Evolutionary conservation across 2,329 filamentous ascomycete genomes (phyloP), one percentile per base, ranked within the genome.

Genomic region (Albophoma yamanashiensis): DNA sequence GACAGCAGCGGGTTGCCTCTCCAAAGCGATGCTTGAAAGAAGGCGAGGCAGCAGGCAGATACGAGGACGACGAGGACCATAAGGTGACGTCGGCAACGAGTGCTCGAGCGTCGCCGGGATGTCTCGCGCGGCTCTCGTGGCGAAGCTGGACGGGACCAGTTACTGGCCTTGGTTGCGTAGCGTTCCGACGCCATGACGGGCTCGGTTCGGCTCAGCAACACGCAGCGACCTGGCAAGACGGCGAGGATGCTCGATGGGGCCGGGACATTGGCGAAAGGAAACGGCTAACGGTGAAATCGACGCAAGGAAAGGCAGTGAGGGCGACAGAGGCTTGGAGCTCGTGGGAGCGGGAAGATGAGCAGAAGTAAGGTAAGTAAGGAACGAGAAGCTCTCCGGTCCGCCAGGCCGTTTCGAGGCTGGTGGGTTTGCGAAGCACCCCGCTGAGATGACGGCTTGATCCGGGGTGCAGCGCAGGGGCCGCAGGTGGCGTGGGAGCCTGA

Each of bases 11-110:
- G 61, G 8, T 43, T 58, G 27, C 55, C 60, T 55, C 62, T 57
- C 59, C 65, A 58, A 59, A 60, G 64, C 15, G 64, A 61, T 25
- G 61, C 57, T 36, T 61, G 64, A 38, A 62, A 62, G 14, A 64
- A 55, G 25, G 63, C 64, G 45, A 62, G 58, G 45, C 45, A 61
- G 50, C 40, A 61, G 45, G 60, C 61, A 38, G 59, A 61, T 12
- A 62, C 14, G 11, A 66, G 52, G 31, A 64, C 55, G 43, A 63
- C 50, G 27, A 63, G 31, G 43, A 66, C 57, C 34, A 59, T 47
- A 15, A 64, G 17, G 31, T 61, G 57, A 15, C 58, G 58, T 20
- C 60, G 34, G 56, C 60, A 63, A 43, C 57, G 56, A 7, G 27
- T n/a, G 17, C 42, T 52, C 38, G 50, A 40, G 17, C 45, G 59